Evolutionary conservation across 768 basidiomycete genomes (phyloP).

Genomic region (Xanthoconium stramineum): DNA sequence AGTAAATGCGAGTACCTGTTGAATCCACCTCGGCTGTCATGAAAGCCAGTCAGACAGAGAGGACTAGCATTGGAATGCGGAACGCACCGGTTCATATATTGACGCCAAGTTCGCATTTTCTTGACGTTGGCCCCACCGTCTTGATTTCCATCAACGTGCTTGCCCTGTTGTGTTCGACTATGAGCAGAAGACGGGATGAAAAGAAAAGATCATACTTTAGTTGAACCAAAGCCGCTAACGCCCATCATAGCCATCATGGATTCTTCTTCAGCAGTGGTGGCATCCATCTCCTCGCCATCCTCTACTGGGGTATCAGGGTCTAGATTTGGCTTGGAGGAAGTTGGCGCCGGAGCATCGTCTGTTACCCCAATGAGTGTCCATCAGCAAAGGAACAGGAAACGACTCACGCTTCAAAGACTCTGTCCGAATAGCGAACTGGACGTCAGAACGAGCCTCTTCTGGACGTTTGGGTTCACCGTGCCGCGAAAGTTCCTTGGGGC

Average conservation of each 20-base stretch:
- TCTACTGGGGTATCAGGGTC: slow-evolving; percentile 47
- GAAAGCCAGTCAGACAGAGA: slow-evolving; percentile 11
- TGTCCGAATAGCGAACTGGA: slow-evolving; percentile 5
- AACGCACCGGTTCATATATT: slow-evolving; percentile 93
- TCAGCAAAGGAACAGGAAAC: background rate
- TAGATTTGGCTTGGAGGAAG: slow-evolving; percentile 32
- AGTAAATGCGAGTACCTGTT: slow-evolving; percentile 52
- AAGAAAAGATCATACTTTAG: slow-evolving; percentile 58
- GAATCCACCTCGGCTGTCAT: slow-evolving; percentile 73
- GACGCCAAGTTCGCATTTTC: slow-evolving; percentile 89
- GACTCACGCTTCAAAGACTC: slow-evolving; percentile 16
- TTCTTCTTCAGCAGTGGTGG: slow-evolving; percentile 64
- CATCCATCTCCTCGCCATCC: slow-evolving; percentile 48
- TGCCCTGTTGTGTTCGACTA: slow-evolving; percentile 49
- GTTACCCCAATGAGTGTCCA: background rate
- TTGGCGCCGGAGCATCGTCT: slow-evolving; percentile 10
- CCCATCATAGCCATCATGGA: slow-evolving; percentile 93
- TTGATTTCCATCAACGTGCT: slow-evolving; percentile 80
- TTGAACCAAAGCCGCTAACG: slow-evolving; percentile 79
- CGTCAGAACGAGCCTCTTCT: slow-evolving; percentile 19
- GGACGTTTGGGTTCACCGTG: slow-evolving; percentile 22
- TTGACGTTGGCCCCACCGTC: slow-evolving; percentile 64
- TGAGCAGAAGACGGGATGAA: background rate
- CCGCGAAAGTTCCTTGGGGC: slow-evolving; percentile 21
- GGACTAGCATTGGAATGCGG: background rate